phyloP scores from a whole-genome alignment of 225 moss, liverwort and hornwort species.

The Sphagnum contortum region DNA sequence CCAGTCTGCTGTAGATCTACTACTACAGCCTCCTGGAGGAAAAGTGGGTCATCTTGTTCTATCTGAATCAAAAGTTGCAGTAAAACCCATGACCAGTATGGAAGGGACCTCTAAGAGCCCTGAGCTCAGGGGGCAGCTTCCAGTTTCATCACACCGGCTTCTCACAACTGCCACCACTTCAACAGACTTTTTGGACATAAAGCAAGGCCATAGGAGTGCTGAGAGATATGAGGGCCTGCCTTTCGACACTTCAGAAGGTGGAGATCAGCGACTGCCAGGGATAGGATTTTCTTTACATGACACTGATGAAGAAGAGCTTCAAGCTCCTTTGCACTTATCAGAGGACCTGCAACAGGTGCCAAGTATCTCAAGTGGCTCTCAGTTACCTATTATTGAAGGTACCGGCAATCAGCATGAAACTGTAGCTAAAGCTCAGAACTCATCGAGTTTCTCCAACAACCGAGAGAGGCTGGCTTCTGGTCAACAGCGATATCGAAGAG shows the following conservation, averaged over 20 bases:
- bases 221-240: slow-evolving; percentile 28
- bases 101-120: slow-evolving; percentile 2
- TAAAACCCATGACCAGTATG: slow-evolving; percentile 2
- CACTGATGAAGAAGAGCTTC: too few relatives aligned
- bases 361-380: background rate
- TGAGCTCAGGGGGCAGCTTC: background rate
- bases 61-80: slow-evolving; percentile 3
- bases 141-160: background rate
- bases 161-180: slow-evolving; percentile 3
- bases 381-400: too few relatives aligned
- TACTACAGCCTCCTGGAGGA: too few relatives aligned
- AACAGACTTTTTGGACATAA: background rate
- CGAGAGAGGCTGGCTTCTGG: background rate
- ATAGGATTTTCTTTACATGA: slow-evolving; percentile 25
- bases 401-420: background rate
- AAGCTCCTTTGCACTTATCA: background rate
- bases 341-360: background rate
- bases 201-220: slow-evolving; percentile 13
- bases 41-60: background rate
- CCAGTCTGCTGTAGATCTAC: too few relatives aligned
- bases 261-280: slow-evolving; percentile 29
- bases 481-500: slow-evolving; percentile 7
- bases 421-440: background rate
- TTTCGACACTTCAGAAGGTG: slow-evolving; percentile 32
- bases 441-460: background rate